These are phyloP conservation scores for Punctularia strigosozonata DNA, from an alignment of 768 basidiomycete genomes.

Conservation along the genomic window DNA sequence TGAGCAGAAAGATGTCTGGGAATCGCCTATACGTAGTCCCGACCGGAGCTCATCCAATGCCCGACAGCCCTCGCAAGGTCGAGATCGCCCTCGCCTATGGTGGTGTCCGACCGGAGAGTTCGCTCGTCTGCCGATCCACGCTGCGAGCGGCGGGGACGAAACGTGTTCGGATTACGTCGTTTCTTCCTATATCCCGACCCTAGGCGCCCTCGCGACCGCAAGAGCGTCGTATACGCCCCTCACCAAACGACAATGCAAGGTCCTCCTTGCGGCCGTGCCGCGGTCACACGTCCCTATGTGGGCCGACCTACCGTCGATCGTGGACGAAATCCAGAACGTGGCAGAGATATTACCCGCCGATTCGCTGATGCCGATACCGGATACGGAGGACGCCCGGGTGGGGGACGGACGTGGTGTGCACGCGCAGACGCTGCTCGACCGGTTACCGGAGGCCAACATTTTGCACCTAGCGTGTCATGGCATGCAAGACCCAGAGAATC, in stretches of 20 bases:
- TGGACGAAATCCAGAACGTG: neutral
- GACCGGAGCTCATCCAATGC: neutral
- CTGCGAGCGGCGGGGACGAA: neutral
- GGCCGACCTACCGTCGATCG: neutral
- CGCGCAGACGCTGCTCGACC: neutral
- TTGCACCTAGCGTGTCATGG: constrained; percentile 11
- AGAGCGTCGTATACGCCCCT: neutral
- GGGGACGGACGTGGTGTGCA: neutral
- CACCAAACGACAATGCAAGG: neutral
- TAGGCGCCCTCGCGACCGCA: neutral
- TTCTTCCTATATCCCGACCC: constrained; percentile 4
- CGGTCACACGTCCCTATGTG: neutral
- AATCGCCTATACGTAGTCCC: neutral
- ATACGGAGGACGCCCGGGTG: no score
- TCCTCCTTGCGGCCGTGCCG: neutral
- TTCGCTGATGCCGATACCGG: no score
- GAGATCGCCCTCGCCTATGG: constrained; percentile 1
- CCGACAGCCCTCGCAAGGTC: no score
- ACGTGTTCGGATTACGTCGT: neutral
- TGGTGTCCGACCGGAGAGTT: neutral
- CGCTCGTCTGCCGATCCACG: neutral
- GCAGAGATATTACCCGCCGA: neutral
- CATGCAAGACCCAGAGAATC: constrained; percentile 4
- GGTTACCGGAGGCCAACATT: no score
- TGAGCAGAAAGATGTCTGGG: neutral